These are phyloP conservation scores for Lactuca saligna DNA, from an alignment of 129 eudicot species.

Conservation along the genomic window DNA sequence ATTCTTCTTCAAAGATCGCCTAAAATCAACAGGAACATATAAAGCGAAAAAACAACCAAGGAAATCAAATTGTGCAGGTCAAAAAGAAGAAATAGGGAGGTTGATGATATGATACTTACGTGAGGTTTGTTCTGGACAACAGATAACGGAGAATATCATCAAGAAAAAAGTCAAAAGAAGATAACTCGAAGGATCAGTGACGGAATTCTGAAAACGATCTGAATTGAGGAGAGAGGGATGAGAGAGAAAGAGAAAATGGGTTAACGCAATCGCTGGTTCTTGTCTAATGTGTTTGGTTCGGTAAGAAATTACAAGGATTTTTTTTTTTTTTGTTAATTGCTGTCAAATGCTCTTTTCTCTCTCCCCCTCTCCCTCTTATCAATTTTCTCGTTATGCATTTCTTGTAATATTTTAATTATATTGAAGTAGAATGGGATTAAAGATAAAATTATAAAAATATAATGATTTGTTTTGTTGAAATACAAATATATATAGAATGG, in stretches of 20 bases:
- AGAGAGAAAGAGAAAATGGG: constrained; percentile 31
- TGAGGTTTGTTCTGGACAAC: constrained; percentile 13
- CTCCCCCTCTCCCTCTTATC: neutral
- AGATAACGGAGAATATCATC: constrained; percentile 26
- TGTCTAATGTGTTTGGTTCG: constrained; percentile 26
- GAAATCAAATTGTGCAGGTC: constrained; percentile 10
- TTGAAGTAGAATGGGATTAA: neutral
- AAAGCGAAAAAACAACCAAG: constrained; percentile 11
- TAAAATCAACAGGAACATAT: constrained; percentile 1
- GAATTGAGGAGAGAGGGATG: constrained; percentile 29
- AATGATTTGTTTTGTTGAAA: too few relatives aligned
- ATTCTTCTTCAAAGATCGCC: constrained; percentile 31
- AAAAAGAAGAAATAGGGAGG: neutral
- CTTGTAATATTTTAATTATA: neutral
- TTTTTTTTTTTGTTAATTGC: constrained; percentile 6
- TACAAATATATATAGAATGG: neutral
- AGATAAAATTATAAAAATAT: too few relatives aligned
- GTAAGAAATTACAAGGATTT: constrained; percentile 17
- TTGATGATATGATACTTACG: constrained; percentile 22
- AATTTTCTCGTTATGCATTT: too few relatives aligned
- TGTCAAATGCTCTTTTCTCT: neutral
- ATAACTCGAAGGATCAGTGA: constrained; percentile 35
- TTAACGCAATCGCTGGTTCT: constrained; percentile 39
- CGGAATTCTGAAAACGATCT: constrained; percentile 39
- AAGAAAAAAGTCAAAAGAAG: constrained; percentile 33